Conservation (phyloP, 2,329 filamentous ascomycete genomes). For the Talaromyces sp. region DNA sequence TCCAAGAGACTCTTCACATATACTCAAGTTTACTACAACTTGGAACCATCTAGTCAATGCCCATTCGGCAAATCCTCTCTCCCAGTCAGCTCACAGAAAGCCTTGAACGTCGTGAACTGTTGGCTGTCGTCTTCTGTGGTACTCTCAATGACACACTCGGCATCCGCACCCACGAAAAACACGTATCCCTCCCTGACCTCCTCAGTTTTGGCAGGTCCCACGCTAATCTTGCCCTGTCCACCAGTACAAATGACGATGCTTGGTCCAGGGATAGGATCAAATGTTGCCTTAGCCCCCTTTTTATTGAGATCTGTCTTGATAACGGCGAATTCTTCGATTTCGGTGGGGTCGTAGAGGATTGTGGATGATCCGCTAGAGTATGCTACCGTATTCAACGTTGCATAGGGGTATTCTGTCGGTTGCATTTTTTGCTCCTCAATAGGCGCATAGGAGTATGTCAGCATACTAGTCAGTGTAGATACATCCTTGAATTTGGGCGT, state of each 20-base stretch:
- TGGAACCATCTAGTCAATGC: conserved; percentile 22
- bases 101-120: conserved; percentile 83
- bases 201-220: conserved; percentile 71
- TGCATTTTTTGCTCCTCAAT: conserved; percentile 93
- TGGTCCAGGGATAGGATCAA: conserved; percentile 81
- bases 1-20: background rate
- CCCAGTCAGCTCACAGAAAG: conserved; percentile 78
- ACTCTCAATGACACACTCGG: conserved; percentile 75
- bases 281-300: conserved; percentile 74
- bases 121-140: conserved; percentile 58
- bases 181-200: conserved; percentile 70
- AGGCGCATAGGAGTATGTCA: conserved; percentile 93
- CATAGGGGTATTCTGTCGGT: conserved; percentile 80
- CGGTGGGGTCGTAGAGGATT: conserved; percentile 76
- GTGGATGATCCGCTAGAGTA: conserved; percentile 74
- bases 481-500: conserved; percentile 99
- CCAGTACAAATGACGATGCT: conserved; percentile 89
- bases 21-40: background rate
- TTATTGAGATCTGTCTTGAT: conserved; percentile 72
- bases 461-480: conserved; percentile 77
- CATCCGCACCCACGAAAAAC: conserved; percentile 83
- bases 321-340: conserved; percentile 94
- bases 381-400: conserved; percentile 72
- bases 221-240: conserved; percentile 77
- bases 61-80: conserved; percentile 40